Conservation (phyloP, 1,139 yeast species). For the Candida mesenterica region DNA sequence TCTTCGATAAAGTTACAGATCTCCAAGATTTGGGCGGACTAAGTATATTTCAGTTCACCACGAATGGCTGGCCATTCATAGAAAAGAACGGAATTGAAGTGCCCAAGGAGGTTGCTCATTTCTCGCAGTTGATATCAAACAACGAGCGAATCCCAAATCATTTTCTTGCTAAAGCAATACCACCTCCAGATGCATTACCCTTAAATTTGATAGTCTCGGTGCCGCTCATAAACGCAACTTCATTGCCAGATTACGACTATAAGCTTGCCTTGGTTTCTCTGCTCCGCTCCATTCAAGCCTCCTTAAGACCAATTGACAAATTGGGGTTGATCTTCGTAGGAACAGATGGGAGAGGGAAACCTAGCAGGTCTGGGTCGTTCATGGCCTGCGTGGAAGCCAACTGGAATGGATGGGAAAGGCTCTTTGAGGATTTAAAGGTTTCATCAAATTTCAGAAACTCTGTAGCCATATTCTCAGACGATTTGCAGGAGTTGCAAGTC, state of each 20-base stretch:
- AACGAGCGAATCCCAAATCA: constrained; percentile 40
- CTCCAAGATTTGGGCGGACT: constrained; percentile 17
- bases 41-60: constrained; percentile 48
- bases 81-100: constrained; percentile 21
- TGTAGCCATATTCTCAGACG: constrained; percentile 10
- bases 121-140: constrained; percentile 32
- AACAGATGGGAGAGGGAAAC: constrained; percentile 36
- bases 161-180: constrained; percentile 27
- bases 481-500: constrained; percentile 25
- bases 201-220: constrained; percentile 49
- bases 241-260: constrained; percentile 33
- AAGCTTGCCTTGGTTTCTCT: constrained; percentile 24
- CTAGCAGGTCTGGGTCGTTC: constrained; percentile 45
- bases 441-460: constrained; percentile 19
- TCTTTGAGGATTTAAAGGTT: constrained; percentile 42
- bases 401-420: constrained; percentile 59
- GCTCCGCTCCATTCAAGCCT: constrained; percentile 26
- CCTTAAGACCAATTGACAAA: constrained; percentile 43
- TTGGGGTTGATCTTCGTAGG: constrained; percentile 58
- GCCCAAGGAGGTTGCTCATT: constrained; percentile 40
- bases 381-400: constrained; percentile 50
- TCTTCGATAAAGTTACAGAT: constrained; percentile 20
- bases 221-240: constrained; percentile 36
- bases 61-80: constrained; percentile 48
- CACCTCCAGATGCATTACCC: constrained; percentile 41